Conservation (phyloP, 805 yeast genomes). For the Tetrapisispora arboricola region DNA sequence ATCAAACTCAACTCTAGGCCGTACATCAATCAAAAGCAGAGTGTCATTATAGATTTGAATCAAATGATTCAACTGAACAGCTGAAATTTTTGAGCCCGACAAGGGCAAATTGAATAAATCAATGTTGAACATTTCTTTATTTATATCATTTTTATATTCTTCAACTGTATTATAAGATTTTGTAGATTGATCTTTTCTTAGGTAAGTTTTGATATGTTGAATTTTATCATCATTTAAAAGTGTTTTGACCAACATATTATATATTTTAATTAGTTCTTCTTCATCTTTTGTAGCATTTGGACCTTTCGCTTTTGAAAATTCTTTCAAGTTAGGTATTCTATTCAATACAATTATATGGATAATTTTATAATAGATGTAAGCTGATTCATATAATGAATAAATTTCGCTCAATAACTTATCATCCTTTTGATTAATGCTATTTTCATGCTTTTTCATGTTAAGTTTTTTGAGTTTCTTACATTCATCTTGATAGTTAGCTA, state of each 20-base stretch:
- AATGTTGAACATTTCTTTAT: not conserved
- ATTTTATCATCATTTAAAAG: constrained; percentile 24
- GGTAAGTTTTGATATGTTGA: constrained; percentile 16
- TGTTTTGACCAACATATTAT: constrained; percentile 24
- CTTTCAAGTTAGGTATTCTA: constrained; percentile 20
- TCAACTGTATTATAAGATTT: not conserved
- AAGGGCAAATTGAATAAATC: constrained; percentile 3
- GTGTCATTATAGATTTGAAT: constrained; percentile 6
- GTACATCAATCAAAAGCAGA: constrained; percentile 59
- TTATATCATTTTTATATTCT: not conserved
- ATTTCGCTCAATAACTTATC: constrained; percentile 2
- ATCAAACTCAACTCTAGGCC: constrained; percentile 52
- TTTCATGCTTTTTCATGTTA: constrained; percentile 1
- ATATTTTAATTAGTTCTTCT: constrained; percentile 23
- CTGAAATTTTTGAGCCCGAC: constrained; percentile 8
- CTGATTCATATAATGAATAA: constrained; percentile 21
- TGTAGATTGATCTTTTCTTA: constrained; percentile 12
- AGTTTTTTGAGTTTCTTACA: constrained; percentile 16
- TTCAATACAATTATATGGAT: constrained; percentile 22
- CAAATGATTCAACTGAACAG: constrained; percentile 10
- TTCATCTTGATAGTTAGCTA: constrained; percentile 25
- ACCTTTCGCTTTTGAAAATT: constrained; percentile 18
- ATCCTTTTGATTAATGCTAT: not conserved
- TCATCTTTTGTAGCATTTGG: constrained; percentile 9
- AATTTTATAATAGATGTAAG: constrained; percentile 28